Conservation (phyloP, 768 basidiomycete species). For the Phylloporus arenicola region DNA sequence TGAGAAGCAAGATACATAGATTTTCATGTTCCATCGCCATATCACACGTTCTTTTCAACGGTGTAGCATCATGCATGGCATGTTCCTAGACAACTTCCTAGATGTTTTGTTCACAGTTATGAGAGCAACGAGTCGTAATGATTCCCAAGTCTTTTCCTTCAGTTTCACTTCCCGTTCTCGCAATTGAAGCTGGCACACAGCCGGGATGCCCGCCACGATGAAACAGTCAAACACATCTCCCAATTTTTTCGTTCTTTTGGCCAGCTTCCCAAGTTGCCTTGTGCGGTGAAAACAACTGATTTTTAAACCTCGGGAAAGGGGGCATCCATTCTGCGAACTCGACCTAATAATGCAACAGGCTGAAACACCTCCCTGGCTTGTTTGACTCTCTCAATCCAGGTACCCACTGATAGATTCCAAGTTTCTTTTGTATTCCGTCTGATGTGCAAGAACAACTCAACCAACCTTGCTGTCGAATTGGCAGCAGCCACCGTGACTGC, state of each 20-base stretch:
- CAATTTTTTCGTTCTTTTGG: not conserved
- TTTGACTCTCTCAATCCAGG: not conserved
- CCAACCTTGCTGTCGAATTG: not conserved
- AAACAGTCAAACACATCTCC: not conserved
- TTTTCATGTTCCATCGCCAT: slow-evolving; percentile 2
- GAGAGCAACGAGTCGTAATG: not conserved
- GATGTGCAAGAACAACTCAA: not conserved
- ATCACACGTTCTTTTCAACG: not conserved
- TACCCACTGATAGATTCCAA: not conserved
- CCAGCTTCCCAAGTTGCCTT: not conserved
- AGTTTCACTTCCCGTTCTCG: not conserved
- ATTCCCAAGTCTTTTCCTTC: not conserved
- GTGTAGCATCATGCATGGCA: slow-evolving; percentile 7
- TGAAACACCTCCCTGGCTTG: not conserved
- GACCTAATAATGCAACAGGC: not conserved
- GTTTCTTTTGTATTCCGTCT: not conserved
- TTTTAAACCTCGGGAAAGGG: not conserved
- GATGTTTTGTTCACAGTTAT: slow-evolving; percentile 1
- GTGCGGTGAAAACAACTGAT: not conserved
- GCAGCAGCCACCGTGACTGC: not conserved
- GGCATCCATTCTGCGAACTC: not conserved
- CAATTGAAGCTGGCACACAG: too few species aligned
- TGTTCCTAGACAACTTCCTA: slow-evolving; percentile 7
- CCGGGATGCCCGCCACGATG: too few species aligned
- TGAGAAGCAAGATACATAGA: slow-evolving; percentile 4